A percentile compares a stretch with the other conserved stretches of the same genome.
phyloP scores from a whole-genome alignment of 148 eudicot genomes.

The Camellia japonica region DNA sequence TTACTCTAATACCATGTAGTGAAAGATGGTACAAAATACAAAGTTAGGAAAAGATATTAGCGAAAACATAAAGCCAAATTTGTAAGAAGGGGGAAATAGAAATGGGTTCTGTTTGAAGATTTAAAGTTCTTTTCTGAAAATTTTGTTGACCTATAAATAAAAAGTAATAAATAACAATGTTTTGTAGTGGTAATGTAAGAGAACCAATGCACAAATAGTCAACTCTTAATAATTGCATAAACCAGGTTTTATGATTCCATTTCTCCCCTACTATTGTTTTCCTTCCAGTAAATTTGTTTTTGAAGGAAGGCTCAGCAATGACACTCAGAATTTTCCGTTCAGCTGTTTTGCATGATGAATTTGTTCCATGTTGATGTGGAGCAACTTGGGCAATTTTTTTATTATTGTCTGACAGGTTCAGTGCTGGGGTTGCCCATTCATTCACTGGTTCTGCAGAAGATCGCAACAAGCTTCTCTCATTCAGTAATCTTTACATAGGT shows the following conservation, averaged over 20 bases:
- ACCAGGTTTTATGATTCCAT: background rate
- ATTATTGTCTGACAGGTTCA: conserved; percentile 44
- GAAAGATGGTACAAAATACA: background rate
- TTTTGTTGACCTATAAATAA: background rate
- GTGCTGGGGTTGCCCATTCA: conserved; percentile 88
- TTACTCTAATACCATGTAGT: background rate
- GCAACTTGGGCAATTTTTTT: background rate
- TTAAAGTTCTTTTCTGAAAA: background rate
- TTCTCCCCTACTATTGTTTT: background rate
- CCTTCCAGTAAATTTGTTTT: conserved; percentile 12
- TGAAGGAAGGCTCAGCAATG: conserved; percentile 6
- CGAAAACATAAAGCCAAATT: background rate
- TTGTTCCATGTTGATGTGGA: background rate
- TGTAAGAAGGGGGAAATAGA: background rate
- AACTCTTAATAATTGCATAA: background rate
- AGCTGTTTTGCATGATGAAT: conserved; percentile 6
- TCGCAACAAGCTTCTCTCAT: conserved; percentile 74
- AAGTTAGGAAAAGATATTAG: background rate
- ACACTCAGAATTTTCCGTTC: background rate
- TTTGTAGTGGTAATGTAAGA: background rate
- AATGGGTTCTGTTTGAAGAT: background rate
- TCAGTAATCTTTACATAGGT: conserved; percentile 80
- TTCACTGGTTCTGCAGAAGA: conserved; percentile 91
- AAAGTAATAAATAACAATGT: background rate
- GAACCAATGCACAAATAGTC: background rate